Percentiles rank a stretch among this genome's conserved stretches.
Conservation (phyloP, 495 filamentous ascomycete genomes). For the Penicillium paxilli region DNA sequence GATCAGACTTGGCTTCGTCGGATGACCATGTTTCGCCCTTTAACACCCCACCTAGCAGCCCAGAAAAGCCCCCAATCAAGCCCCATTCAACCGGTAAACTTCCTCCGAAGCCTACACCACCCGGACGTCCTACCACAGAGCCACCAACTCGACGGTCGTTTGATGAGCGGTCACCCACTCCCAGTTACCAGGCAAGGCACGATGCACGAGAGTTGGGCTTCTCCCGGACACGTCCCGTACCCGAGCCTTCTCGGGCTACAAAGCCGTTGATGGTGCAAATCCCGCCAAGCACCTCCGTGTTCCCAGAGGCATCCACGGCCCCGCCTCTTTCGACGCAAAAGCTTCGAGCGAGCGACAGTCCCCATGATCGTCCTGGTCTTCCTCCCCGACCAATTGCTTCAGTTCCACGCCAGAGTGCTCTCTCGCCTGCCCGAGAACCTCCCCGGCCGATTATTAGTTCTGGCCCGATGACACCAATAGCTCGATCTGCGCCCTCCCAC, state of each 20-base stretch:
- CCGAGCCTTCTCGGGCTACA: slow-evolving; percentile 28
- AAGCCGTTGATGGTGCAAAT: slow-evolving; percentile 40
- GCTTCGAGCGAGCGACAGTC: slow-evolving; percentile 31
- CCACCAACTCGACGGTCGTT: slow-evolving; percentile 27
- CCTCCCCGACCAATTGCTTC: slow-evolving; percentile 50
- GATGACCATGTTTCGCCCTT: slow-evolving; percentile 78
- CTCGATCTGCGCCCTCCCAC: slow-evolving; percentile 16
- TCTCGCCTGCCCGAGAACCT: slow-evolving; percentile 35
- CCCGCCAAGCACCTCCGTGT: slow-evolving; percentile 22
- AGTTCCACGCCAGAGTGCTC: slow-evolving; percentile 18
- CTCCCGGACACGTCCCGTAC: slow-evolving; percentile 22
- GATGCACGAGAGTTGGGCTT: slow-evolving; percentile 36
- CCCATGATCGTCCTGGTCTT: slow-evolving; percentile 58
- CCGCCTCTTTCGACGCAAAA: slow-evolving; percentile 29
- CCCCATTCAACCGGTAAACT: slow-evolving; percentile 13
- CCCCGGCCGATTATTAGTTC: slow-evolving; percentile 12
- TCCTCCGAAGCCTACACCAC: slow-evolving; percentile 10
- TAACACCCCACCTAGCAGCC: slow-evolving; percentile 82
- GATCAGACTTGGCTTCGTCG: slow-evolving; percentile 27
- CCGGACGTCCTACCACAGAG: slow-evolving; percentile 24
- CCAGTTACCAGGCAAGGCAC: slow-evolving; percentile 1
- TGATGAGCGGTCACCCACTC: slow-evolving; percentile 25
- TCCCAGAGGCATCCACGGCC: slow-evolving; percentile 22
- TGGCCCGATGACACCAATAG: slow-evolving; percentile 15
- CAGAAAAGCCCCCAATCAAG: slow-evolving; percentile 51